phyloP scores from a whole-genome alignment of 176 grass and related monocot genomes.

The Olyra latifolia region DNA sequence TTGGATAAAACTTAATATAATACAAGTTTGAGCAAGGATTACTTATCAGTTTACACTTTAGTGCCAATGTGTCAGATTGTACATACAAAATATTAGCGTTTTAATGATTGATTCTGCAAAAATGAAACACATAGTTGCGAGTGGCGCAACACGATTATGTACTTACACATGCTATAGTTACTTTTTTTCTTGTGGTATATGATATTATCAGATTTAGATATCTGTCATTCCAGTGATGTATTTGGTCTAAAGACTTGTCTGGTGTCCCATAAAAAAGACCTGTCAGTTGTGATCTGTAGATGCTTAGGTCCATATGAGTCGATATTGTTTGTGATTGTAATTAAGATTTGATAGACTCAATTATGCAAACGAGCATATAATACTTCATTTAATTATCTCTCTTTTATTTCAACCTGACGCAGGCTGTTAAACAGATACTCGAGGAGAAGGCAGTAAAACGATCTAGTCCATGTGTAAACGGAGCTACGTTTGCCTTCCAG shows the following conservation, averaged over 20 bases:
- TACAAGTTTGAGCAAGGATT: background rate
- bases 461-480: slow-evolving; percentile 45
- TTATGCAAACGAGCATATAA: background rate
- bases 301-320: background rate
- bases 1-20: background rate
- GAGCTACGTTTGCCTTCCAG: slow-evolving; percentile 45
- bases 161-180: background rate
- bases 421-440: slow-evolving; percentile 65
- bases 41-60: background rate
- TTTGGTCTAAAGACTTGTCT: background rate
- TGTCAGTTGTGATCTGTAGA: background rate
- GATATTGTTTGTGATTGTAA: background rate
- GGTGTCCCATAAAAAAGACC: background rate
- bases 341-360: background rate
- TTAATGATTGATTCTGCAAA: background rate
- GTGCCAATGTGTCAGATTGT: background rate
- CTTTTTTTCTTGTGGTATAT: background rate
- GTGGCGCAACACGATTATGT: background rate
- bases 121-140: background rate
- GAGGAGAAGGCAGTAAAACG: slow-evolving; percentile 41
- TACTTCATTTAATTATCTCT: background rate
- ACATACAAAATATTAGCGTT: background rate
- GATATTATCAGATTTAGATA: background rate
- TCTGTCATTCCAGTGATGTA: background rate
- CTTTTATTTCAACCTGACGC: slow-evolving; percentile 4